Evolutionary conservation across 2,329 filamentous ascomycete species (phyloP).

Genomic region (Curvularia hawaiiensis): DNA sequence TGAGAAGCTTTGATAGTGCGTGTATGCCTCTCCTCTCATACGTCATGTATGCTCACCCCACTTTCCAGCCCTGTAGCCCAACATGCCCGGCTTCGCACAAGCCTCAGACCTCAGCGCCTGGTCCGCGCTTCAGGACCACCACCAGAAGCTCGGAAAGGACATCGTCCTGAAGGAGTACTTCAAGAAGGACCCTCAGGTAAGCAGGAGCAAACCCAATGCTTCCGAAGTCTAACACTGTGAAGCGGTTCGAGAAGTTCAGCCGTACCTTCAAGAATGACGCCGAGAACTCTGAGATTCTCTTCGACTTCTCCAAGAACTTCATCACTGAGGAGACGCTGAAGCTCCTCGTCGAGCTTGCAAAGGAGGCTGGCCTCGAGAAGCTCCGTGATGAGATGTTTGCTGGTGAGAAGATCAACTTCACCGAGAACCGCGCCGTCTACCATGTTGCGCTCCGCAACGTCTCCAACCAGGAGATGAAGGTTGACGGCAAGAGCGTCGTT

Average conservation of each 20-base stretch:
- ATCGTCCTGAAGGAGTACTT: constrained; percentile 96
- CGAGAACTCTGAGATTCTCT: constrained; percentile 85
- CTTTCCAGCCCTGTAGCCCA: constrained; percentile 33
- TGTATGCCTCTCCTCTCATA: constrained; percentile 4
- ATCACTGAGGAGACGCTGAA: constrained; percentile 89
- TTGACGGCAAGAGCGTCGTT: constrained; percentile 92
- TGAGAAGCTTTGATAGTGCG: constrained; percentile 16
- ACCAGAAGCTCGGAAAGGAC: constrained; percentile 81
- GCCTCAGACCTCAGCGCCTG: constrained; percentile 85
- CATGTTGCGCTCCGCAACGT: constrained; percentile 94
- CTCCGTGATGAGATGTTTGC: constrained; percentile 97
- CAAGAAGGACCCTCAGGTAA: constrained; percentile 70
- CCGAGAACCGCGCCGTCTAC: constrained; percentile 93
- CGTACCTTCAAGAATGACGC: constrained; percentile 80
- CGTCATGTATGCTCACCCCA: constrained; percentile 20
- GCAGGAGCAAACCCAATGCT: neutral
- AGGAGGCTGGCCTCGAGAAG: constrained; percentile 88
- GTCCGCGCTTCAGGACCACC: constrained; percentile 89
- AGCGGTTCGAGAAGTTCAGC: constrained; percentile 89
- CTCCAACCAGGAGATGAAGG: constrained; percentile 77
- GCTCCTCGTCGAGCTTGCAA: constrained; percentile 85
- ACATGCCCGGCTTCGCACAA: constrained; percentile 73
- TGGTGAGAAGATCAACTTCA: constrained; percentile 99
- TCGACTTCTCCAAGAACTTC: constrained; percentile 99
- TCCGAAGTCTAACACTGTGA: constrained; percentile 21